These are phyloP conservation scores for Aspergillus sp. DNA, from an alignment of 2,329 filamentous ascomycete genomes.

Conservation along the genomic window DNA sequence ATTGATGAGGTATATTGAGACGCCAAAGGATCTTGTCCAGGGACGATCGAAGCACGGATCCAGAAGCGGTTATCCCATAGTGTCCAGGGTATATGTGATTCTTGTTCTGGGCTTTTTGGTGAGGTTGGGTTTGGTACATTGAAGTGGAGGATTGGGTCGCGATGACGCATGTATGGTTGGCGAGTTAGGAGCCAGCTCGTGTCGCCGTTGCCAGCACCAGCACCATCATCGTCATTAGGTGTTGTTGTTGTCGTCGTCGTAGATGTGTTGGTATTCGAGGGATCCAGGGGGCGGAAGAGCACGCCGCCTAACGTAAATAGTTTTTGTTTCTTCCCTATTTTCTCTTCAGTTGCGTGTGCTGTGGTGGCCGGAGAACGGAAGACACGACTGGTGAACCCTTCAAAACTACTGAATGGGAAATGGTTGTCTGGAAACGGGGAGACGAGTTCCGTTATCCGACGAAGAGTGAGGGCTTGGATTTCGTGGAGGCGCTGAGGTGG, in stretches of 20 bases:
- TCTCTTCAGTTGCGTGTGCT: background rate
- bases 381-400: slow-evolving; percentile 46
- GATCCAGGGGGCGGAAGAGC: slow-evolving; percentile 45
- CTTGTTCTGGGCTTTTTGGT: background rate
- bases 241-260: background rate
- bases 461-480: slow-evolving; percentile 47
- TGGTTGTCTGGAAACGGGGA: slow-evolving; percentile 44
- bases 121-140: slow-evolving; percentile 10
- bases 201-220: slow-evolving; percentile 18
- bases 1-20: too few relatives aligned
- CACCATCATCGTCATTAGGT: background rate
- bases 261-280: background rate
- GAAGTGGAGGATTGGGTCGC: slow-evolving; percentile 22
- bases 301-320: slow-evolving; percentile 53
- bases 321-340: background rate
- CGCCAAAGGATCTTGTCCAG: background rate
- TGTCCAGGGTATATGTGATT: slow-evolving; percentile 24
- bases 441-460: slow-evolving; percentile 50
- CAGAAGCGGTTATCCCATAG: slow-evolving; percentile 60
- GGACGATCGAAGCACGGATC: slow-evolving; percentile 44
- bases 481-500: slow-evolving; percentile 16
- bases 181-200: slow-evolving; percentile 39
- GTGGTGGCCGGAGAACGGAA: slow-evolving; percentile 13
- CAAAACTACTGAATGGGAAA: slow-evolving; percentile 45
- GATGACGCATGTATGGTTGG: slow-evolving; percentile 34